A percentile compares a stretch with the other conserved stretches of the same genome.
phyloP scores from a whole-genome alignment of 257 asterid species.

The Nicotiana benthamiana region DNA sequence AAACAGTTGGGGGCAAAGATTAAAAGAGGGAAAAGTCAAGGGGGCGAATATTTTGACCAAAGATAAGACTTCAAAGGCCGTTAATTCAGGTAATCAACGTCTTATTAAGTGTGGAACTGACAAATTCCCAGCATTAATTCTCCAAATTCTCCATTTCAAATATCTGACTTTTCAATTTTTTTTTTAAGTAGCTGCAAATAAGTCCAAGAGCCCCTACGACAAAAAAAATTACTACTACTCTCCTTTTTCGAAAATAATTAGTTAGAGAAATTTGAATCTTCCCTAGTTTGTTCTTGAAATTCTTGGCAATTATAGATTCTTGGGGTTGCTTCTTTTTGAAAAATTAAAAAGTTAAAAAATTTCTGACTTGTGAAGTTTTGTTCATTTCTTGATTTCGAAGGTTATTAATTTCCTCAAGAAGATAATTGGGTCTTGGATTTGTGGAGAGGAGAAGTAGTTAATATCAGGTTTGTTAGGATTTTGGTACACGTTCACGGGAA shows the following conservation, averaged over 20 bases:
- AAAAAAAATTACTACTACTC: neutral
- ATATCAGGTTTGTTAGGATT: conserved; percentile 39
- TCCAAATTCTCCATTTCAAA: neutral
- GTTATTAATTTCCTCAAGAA: neutral
- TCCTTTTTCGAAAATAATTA: neutral
- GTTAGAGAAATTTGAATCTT: conserved; percentile 1
- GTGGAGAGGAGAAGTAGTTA: conserved; percentile 5
- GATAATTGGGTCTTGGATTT: neutral
- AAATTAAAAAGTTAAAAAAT: neutral
- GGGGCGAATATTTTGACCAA: neutral
- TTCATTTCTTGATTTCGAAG: neutral
- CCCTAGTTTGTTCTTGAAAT: conserved; percentile 25
- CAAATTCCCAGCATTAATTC: neutral
- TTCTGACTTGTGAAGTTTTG: neutral
- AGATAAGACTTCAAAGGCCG: conserved; percentile 9
- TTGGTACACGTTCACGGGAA: conserved; percentile 57
- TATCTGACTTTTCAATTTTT: neutral
- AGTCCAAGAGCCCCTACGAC: neutral
- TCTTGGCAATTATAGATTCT: neutral
- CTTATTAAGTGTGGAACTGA: neutral
- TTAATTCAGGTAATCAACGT: conserved; percentile 23
- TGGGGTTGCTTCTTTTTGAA: neutral
- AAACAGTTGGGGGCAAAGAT: neutral
- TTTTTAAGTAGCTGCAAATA: neutral
- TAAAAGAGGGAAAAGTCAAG: neutral